Conservation (phyloP, 176 grass and related monocot genomes). For the Puya raimondii region DNA sequence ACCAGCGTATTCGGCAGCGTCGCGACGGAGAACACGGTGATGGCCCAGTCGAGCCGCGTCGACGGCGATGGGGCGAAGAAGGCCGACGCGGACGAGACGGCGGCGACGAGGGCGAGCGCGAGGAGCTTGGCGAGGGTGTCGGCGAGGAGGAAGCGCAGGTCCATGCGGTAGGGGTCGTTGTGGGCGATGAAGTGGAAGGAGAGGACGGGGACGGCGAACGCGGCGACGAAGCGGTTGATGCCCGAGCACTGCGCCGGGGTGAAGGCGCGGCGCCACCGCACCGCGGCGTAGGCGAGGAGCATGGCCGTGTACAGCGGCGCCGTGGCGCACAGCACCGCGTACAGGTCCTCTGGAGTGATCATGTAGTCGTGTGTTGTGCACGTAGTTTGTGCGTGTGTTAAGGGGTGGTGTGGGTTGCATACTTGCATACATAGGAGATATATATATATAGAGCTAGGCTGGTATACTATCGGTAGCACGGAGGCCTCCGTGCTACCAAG, state of each 20-base stretch:
- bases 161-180: conserved; percentile 27
- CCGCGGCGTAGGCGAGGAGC: conserved; percentile 22
- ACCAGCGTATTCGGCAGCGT: conserved; percentile 34
- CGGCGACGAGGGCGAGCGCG: conserved; percentile 2
- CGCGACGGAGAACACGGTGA: conserved; percentile 34
- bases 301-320: conserved; percentile 27
- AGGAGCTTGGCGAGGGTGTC: conserved; percentile 26
- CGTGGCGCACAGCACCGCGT: conserved; percentile 21
- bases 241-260: conserved; percentile 31
- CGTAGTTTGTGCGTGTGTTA: no score
- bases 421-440: no score
- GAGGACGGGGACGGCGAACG: conserved; percentile 33
- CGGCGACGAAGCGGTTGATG: conserved; percentile 36
- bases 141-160: conserved; percentile 34
- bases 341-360: conserved; percentile 28
- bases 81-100: neutral
- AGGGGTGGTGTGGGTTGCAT: no score
- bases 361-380: conserved; percentile 10
- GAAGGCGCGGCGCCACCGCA: conserved; percentile 27
- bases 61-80: neutral
- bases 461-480: no score
- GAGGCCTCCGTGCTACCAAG: no score
- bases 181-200: conserved; percentile 47
- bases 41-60: conserved; percentile 29
- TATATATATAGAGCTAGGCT: no score